Conservation (phyloP, 2,329 filamentous ascomycete genomes). For the Calonectria multiphialidica region DNA sequence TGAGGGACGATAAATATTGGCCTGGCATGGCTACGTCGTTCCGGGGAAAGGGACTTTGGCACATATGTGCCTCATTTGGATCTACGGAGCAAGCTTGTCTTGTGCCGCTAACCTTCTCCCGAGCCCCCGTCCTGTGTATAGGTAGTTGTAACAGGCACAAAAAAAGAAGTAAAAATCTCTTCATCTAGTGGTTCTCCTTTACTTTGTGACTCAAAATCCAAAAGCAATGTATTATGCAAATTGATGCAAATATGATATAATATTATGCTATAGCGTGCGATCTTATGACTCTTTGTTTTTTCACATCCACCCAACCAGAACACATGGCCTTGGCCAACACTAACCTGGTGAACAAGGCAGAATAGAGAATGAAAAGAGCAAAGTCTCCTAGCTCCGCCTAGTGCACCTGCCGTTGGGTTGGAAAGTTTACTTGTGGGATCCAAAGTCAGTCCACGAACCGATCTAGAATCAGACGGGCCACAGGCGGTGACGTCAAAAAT, state of each 20-base stretch:
- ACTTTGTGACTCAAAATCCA: neutral
- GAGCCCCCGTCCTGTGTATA: constrained; percentile 48
- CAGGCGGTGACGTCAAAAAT: constrained; percentile 38
- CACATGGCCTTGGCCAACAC: neutral
- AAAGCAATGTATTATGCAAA: neutral
- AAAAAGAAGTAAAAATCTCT: constrained; percentile 52
- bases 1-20: constrained; percentile 30
- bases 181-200: constrained; percentile 1
- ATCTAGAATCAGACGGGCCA: constrained; percentile 34
- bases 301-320: neutral
- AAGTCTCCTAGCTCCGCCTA: neutral
- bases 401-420: neutral
- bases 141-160: constrained; percentile 55
- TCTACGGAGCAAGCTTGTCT: constrained; percentile 35
- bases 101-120: constrained; percentile 36
- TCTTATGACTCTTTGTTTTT: neutral
- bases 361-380: no score
- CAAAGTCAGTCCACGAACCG: constrained; percentile 2
- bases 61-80: constrained; percentile 38
- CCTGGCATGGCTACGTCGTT: constrained; percentile 31
- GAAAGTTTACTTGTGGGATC: neutral
- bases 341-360: neutral
- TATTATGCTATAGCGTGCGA: neutral
- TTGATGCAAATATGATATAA: neutral
- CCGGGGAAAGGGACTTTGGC: constrained; percentile 38